phyloP scores from a whole-genome alignment of 73 alveolate species.

The Symbiodinium pilosum region DNA sequence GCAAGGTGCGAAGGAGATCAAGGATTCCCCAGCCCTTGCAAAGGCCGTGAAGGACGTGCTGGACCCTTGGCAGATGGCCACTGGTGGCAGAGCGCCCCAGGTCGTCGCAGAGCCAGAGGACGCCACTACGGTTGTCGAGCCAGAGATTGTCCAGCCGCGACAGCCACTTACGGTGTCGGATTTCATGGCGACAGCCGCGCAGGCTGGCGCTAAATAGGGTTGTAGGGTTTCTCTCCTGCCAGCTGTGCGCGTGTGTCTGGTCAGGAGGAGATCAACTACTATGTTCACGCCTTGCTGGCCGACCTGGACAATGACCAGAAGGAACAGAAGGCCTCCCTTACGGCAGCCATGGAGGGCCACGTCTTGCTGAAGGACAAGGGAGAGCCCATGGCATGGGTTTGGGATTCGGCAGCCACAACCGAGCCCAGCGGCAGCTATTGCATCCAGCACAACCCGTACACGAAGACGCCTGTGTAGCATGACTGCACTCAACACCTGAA shows the following conservation, averaged over 20 bases:
- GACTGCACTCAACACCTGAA: background rate
- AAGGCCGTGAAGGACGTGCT: background rate
- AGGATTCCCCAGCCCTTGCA: background rate
- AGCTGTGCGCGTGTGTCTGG: background rate
- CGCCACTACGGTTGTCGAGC: background rate
- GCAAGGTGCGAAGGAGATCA: background rate
- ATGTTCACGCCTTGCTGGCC: background rate
- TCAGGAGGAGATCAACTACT: background rate
- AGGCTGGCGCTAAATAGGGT: background rate
- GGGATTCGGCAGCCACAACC: background rate
- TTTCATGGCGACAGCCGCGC: background rate
- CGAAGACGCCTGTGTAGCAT: background rate
- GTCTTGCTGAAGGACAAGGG: background rate
- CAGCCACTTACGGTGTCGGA: background rate
- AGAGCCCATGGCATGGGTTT: background rate
- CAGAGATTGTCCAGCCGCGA: too few relatives aligned
- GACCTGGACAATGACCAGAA: background rate
- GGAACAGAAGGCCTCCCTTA: background rate
- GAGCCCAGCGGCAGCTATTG: background rate
- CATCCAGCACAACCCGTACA: background rate
- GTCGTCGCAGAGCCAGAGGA: background rate
- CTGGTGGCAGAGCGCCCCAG: background rate
- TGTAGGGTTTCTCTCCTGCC: background rate
- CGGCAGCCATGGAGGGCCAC: background rate
- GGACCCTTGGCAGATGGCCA: background rate